These are phyloP conservation scores for Talaromyces nanjingensis DNA, from an alignment of 495 filamentous ascomycete genomes.

Conservation along the genomic window DNA sequence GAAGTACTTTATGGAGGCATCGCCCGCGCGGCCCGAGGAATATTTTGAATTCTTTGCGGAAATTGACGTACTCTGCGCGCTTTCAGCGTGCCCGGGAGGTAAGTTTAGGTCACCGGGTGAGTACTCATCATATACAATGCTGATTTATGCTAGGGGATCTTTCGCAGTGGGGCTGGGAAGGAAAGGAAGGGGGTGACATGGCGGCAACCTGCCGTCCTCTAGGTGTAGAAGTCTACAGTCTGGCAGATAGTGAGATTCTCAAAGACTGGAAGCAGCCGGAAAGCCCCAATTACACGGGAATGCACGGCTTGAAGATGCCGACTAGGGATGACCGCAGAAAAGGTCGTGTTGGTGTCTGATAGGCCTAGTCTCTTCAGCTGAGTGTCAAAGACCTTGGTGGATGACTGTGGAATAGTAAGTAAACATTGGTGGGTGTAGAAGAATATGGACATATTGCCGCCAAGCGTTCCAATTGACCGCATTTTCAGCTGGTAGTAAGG, in stretches of 20 bases:
- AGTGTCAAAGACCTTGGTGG: no score
- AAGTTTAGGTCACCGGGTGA: slow-evolving; percentile 12
- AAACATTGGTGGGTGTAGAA: neutral
- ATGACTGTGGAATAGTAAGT: neutral
- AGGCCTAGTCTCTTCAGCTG: no score
- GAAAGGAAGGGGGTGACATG: slow-evolving; percentile 58
- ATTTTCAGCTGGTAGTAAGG: neutral
- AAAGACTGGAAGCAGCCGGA: slow-evolving; percentile 55
- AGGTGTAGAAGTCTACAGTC: slow-evolving; percentile 59
- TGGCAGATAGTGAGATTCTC: slow-evolving; percentile 44
- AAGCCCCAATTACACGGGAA: slow-evolving; percentile 51
- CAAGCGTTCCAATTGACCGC: neutral
- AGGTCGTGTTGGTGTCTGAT: slow-evolving; percentile 25
- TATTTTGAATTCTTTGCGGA: slow-evolving; percentile 76
- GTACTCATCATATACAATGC: neutral
- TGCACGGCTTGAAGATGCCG: slow-evolving; percentile 58
- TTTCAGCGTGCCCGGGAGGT: slow-evolving; percentile 56
- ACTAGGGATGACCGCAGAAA: slow-evolving; percentile 20
- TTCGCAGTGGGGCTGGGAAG: slow-evolving; percentile 68
- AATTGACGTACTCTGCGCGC: slow-evolving; percentile 63
- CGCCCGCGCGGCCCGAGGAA: slow-evolving; percentile 57
- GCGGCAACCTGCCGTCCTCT: slow-evolving; percentile 65
- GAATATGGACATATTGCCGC: neutral
- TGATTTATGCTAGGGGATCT: slow-evolving; percentile 46
- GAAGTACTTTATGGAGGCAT: slow-evolving; percentile 71